Conservation (phyloP, 2,329 filamentous ascomycete genomes). For the Phaeosphaeria sp. region DNA sequence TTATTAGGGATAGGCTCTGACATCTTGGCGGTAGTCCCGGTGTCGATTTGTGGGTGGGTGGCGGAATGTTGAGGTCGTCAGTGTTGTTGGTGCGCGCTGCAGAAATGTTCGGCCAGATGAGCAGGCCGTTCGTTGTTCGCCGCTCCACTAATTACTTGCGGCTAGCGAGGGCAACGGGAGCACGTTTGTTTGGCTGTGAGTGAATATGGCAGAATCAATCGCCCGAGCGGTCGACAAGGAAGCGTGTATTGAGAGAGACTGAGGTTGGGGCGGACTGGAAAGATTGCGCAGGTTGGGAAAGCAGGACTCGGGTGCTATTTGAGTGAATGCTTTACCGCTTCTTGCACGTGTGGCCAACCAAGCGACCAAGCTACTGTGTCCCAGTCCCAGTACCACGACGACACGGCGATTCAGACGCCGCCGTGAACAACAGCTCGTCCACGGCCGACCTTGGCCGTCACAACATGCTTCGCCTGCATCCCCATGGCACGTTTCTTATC, state of each 20-base stretch:
- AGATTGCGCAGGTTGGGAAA: constrained; percentile 2
- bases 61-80: constrained; percentile 40
- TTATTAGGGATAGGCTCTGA: constrained; percentile 74
- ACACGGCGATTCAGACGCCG: constrained; percentile 16
- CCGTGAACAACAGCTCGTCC: no score
- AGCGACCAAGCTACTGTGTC: background rate
- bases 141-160: constrained; percentile 28
- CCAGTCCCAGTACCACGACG: constrained; percentile 18
- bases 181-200: constrained; percentile 32
- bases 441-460: constrained; percentile 24
- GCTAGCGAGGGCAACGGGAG: constrained; percentile 19
- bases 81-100: constrained; percentile 39
- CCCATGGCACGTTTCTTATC: background rate
- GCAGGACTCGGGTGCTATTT: constrained; percentile 13
- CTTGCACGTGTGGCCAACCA: constrained; percentile 19
- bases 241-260: no score
- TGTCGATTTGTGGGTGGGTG: constrained; percentile 35
- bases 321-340: constrained; percentile 12
- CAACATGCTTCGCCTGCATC: background rate
- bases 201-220: constrained; percentile 7
- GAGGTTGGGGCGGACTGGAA: background rate
- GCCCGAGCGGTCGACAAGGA: background rate
- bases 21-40: constrained; percentile 55
- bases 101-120: constrained; percentile 46
- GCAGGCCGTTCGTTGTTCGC: constrained; percentile 30